phyloP scores from a whole-genome alignment of 805 yeast genomes.

The Teunomyces funiuensis region DNA sequence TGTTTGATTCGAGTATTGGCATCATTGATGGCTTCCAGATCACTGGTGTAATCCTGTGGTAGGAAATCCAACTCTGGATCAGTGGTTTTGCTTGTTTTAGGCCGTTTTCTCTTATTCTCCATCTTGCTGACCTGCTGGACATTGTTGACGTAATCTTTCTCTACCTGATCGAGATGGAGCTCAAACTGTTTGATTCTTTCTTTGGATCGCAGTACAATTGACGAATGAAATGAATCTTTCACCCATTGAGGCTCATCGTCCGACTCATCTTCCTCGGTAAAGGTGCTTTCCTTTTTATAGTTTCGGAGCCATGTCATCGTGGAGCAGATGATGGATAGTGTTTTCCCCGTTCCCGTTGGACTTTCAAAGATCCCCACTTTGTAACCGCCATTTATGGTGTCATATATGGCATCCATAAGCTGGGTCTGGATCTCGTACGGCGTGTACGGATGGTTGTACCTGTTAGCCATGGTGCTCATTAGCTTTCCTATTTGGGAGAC shows the following conservation, averaged over 20 bases:
- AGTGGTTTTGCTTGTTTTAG: conserved; percentile 2
- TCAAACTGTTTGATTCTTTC: conserved; percentile 40
- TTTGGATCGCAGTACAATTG: conserved; percentile 28
- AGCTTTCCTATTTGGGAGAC: conserved; percentile 4
- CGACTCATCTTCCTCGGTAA: conserved; percentile 21
- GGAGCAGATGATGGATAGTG: conserved; percentile 82
- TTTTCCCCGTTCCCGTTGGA: conserved; percentile 95
- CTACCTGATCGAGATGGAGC: conserved; percentile 35
- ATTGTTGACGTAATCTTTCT: conserved; percentile 20
- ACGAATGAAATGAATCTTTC: conserved; percentile 33
- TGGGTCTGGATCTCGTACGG: conserved; percentile 80
- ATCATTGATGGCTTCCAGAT: conserved; percentile 18
- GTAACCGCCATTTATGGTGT: conserved; percentile 50
- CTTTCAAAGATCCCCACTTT: conserved; percentile 85
- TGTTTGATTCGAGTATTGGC: conserved; percentile 34
- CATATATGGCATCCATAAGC: conserved; percentile 75
- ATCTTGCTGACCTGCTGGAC: conserved; percentile 14
- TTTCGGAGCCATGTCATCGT: conserved; percentile 79
- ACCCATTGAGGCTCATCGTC: conserved; percentile 77
- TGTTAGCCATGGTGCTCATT: conserved; percentile 1
- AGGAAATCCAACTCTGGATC: conserved; percentile 17
- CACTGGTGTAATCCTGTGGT: conserved; percentile 40
- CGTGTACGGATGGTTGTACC: conserved; percentile 70
- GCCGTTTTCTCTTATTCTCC: conserved; percentile 8
- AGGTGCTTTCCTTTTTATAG: conserved; percentile 30